These are phyloP conservation scores for Pythium aphanidermatum DNA, from an alignment of 352 stramenopile species.

Conservation along the genomic window DNA sequence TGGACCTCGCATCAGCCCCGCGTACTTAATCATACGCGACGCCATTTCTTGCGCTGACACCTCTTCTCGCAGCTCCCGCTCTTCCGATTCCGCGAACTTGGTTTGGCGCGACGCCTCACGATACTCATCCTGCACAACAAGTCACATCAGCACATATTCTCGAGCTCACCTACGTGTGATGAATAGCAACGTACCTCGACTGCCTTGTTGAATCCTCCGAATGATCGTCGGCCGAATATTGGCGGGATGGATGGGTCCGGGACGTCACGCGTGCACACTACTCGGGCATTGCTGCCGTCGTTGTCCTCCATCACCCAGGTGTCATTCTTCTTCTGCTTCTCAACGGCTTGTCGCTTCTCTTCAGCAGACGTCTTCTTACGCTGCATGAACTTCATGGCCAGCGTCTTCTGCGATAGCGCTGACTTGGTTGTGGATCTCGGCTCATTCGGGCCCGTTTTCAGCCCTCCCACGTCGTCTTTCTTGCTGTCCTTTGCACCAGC, in stretches of 20 bases:
- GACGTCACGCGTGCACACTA: constrained; percentile 55
- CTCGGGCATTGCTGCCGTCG: constrained; percentile 22
- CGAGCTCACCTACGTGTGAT: no score
- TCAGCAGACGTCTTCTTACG: constrained; percentile 65
- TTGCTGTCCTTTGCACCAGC: constrained; percentile 2
- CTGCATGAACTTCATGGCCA: constrained; percentile 90
- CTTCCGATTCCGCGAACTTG: constrained; percentile 55
- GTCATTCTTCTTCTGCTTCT: constrained; percentile 55
- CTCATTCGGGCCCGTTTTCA: constrained; percentile 11
- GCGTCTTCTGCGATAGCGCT: constrained; percentile 70
- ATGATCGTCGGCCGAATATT: constrained; percentile 73
- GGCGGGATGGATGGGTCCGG: constrained; percentile 66
- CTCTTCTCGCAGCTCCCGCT: constrained; percentile 70
- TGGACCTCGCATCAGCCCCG: constrained; percentile 42
- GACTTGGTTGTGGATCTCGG: constrained; percentile 34
- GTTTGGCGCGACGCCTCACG: constrained; percentile 48
- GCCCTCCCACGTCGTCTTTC: constrained; percentile 17
- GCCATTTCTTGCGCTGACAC: constrained; percentile 81
- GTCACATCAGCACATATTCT: no score
- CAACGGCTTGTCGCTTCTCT: constrained; percentile 40
- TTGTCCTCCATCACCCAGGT: constrained; percentile 44
- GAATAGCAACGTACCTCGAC: constrained; percentile 40
- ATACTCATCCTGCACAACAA: constrained; percentile 63
- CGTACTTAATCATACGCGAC: constrained; percentile 81
- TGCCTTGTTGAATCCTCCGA: constrained; percentile 75